Conservation (phyloP, 805 yeast genomes). For the Saturnispora zaruensis region DNA sequence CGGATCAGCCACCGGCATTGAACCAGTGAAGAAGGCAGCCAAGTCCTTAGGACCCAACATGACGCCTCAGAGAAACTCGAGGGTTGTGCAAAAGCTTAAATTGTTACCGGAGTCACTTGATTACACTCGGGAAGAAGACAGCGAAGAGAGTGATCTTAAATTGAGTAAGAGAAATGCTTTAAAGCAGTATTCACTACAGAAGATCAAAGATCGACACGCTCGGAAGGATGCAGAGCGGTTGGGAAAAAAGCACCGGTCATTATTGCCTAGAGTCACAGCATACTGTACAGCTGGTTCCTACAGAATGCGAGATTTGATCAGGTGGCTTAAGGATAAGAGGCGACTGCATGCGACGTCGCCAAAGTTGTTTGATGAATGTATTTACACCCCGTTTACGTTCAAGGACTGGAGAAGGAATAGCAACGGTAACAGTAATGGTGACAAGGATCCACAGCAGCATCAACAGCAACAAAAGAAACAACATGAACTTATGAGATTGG, state of each 20-base stretch:
- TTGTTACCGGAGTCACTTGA: conserved; percentile 54
- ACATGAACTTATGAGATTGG: conserved; percentile 49
- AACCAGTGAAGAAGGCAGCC: conserved; percentile 16
- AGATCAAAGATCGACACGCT: conserved; percentile 81
- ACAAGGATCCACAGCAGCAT: neutral
- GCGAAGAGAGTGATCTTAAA: conserved; percentile 12
- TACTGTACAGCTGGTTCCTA: conserved; percentile 94
- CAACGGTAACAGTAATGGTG: conserved; percentile 1
- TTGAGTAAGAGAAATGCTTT: conserved; percentile 30
- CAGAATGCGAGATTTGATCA: conserved; percentile 73
- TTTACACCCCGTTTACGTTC: conserved; percentile 83
- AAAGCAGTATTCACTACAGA: conserved; percentile 54
- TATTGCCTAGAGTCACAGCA: conserved; percentile 90
- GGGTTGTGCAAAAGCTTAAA: conserved; percentile 67
- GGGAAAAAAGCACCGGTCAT: conserved; percentile 76
- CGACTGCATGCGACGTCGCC: conserved; percentile 72
- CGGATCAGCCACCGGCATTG: neutral
- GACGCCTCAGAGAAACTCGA: conserved; percentile 66
- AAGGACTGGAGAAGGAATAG: conserved; percentile 57
- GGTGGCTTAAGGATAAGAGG: conserved; percentile 78
- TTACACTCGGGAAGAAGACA: conserved; percentile 19
- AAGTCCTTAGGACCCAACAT: conserved; percentile 38
- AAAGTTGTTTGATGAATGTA: conserved; percentile 85
- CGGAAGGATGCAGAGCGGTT: conserved; percentile 88
- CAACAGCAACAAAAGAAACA: conserved; percentile 6